Evolutionary conservation across 495 filamentous ascomycete genomes (phyloP).

Genomic region (Trichodelitschia bisporula): DNA sequence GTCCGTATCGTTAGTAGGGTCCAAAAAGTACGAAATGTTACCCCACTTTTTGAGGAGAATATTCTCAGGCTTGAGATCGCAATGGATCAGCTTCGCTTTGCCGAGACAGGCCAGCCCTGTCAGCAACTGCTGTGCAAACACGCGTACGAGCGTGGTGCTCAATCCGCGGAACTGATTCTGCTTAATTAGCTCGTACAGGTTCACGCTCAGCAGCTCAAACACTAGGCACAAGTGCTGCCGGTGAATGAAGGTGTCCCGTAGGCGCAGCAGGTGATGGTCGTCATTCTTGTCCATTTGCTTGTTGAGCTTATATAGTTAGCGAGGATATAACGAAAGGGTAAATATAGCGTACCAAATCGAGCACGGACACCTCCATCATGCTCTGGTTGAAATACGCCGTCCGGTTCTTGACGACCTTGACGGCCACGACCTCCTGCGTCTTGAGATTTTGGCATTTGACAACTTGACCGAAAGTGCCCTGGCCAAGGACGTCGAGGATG

Average conservation of each 20-base stretch:
- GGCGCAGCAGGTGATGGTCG: constrained; percentile 83
- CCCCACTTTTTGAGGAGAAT: constrained; percentile 85
- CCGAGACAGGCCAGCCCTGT: constrained; percentile 83
- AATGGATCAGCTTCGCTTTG: constrained; percentile 94
- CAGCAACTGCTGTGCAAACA: constrained; percentile 92
- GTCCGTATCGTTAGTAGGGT: constrained; percentile 5
- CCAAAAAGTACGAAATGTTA: background rate
- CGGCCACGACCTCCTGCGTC: constrained; percentile 93
- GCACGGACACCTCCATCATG: constrained; percentile 99
- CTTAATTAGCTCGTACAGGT: constrained; percentile 97
- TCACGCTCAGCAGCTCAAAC: constrained; percentile 93
- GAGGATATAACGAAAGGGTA: too few species aligned
- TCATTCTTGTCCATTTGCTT: constrained; percentile 98
- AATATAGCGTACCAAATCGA: constrained; percentile 88
- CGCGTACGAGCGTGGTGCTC: constrained; percentile 90
- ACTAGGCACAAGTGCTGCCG: constrained; percentile 92
- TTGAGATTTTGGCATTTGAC: constrained; percentile 98
- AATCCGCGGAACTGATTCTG: constrained; percentile 97
- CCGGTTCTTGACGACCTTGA: constrained; percentile 98
- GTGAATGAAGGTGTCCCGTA: constrained; percentile 98
- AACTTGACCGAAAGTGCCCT: constrained; percentile 98
- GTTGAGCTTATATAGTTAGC: too few species aligned
- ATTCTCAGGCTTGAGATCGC: constrained; percentile 96
- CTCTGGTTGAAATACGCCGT: constrained; percentile 99
- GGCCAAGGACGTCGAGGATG: constrained; percentile 91